Conservation (phyloP, 345 rosid species). For the Excoecaria agallocha region DNA sequence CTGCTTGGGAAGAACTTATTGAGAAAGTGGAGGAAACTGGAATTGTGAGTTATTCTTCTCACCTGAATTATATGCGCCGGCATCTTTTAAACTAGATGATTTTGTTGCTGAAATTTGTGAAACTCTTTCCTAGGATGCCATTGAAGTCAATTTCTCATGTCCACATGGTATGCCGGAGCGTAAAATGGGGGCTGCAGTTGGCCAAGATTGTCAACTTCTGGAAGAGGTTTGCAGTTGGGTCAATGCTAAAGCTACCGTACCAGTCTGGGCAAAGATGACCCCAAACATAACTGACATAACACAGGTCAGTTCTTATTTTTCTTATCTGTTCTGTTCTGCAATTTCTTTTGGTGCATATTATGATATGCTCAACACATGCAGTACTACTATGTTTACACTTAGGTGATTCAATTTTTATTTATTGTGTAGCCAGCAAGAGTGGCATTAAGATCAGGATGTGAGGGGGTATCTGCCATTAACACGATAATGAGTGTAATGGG, state of each 20-base stretch:
- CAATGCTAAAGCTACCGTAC: constrained; percentile 90
- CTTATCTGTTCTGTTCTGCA: neutral
- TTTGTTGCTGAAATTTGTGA: neutral
- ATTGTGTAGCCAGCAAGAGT: constrained; percentile 79
- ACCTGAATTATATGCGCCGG: neutral
- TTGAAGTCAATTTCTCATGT: constrained; percentile 94
- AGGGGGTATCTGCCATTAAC: constrained; percentile 86
- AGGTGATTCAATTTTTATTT: constrained; percentile 5
- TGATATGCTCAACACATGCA: neutral
- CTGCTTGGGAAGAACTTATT: constrained; percentile 94
- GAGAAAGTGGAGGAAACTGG: constrained; percentile 97
- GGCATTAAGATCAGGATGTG: constrained; percentile 73
- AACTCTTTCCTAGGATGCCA: constrained; percentile 61
- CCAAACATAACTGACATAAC: constrained; percentile 96
- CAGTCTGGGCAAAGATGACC: constrained; percentile 99
- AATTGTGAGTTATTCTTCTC: constrained; percentile 53
- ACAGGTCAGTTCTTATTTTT: constrained; percentile 43
- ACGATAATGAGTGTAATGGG: constrained; percentile 99
- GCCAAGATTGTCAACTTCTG: constrained; percentile 78
- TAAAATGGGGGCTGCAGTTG: constrained; percentile 98
- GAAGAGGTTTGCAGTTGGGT: constrained; percentile 96
- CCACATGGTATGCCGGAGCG: constrained; percentile 99
- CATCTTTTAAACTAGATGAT: neutral
- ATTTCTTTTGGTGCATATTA: neutral
- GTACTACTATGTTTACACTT: constrained; percentile 7